These are phyloP conservation scores for Curvularia eragrostidis DNA, from an alignment of 2,329 filamentous ascomycete genomes.

Conservation along the genomic window DNA sequence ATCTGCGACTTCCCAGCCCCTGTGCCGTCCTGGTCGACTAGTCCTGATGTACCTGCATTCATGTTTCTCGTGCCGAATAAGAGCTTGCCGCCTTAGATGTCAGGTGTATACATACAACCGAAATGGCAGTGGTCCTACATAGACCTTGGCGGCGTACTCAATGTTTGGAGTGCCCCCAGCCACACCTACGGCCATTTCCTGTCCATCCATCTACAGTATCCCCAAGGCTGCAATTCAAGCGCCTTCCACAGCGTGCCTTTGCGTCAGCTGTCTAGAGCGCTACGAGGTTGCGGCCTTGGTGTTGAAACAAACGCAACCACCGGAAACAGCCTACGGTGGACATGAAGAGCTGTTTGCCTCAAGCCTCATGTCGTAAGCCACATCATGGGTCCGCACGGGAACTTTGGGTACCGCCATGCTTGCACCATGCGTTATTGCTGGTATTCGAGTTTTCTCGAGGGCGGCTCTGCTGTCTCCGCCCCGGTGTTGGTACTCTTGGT, in stretches of 20 bases:
- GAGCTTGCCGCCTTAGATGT: conserved; percentile 23
- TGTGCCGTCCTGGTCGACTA: conserved; percentile 17
- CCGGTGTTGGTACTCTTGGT: conserved; percentile 38
- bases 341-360: conserved; percentile 27
- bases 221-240: conserved; percentile 11
- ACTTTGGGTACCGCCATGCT: conserved; percentile 36
- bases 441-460: conserved; percentile 21
- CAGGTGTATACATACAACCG: conserved; percentile 24
- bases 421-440: conserved; percentile 32
- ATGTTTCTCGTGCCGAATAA: conserved; percentile 21
- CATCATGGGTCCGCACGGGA: conserved; percentile 35
- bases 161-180: conserved; percentile 31
- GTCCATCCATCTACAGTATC: conserved; percentile 3
- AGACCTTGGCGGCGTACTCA: conserved; percentile 29
- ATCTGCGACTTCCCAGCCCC: conserved; percentile 34
- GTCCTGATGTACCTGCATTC: conserved; percentile 28
- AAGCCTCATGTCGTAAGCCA: conserved; percentile 30
- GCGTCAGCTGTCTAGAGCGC: neutral
- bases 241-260: conserved; percentile 3
- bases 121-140: conserved; percentile 32
- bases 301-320: conserved; percentile 30
- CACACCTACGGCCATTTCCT: conserved; percentile 11
- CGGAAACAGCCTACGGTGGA: conserved; percentile 23
- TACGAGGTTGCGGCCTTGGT: conserved; percentile 18
- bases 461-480: conserved; percentile 44